phyloP scores from a whole-genome alignment of 2,329 filamentous ascomycete genomes.

The Alternaria gansuensis region DNA sequence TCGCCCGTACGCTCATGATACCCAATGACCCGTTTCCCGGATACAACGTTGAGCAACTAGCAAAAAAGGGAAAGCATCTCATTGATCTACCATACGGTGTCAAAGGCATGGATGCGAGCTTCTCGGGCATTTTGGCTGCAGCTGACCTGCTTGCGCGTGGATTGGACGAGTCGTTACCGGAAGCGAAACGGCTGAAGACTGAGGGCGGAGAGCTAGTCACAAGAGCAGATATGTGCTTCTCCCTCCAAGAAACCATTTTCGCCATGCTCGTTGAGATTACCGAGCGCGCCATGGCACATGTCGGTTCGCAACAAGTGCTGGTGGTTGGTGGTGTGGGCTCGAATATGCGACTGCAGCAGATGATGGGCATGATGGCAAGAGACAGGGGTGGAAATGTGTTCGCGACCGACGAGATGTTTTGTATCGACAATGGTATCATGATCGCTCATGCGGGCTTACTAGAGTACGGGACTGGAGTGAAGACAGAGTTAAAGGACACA shows the following conservation, averaged over 20 bases:
- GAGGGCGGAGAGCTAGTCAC: slow-evolving; percentile 70
- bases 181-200: slow-evolving; percentile 54
- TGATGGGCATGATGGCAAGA: slow-evolving; percentile 96
- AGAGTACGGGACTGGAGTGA: slow-evolving; percentile 82
- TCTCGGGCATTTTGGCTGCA: slow-evolving; percentile 87
- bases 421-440: slow-evolving; percentile 99
- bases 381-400: slow-evolving; percentile 90
- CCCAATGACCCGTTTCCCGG: slow-evolving; percentile 96
- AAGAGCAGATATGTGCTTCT: slow-evolving; percentile 88
- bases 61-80: slow-evolving; percentile 74
- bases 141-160: slow-evolving; percentile 81
- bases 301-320: slow-evolving; percentile 87
- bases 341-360: slow-evolving; percentile 92
- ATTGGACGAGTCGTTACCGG: slow-evolving; percentile 57
- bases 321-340: slow-evolving; percentile 96
- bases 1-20: slow-evolving; percentile 89
- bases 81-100: slow-evolving; percentile 94
- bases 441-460: slow-evolving; percentile 95
- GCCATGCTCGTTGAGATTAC: slow-evolving; percentile 99
- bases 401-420: slow-evolving; percentile 96
- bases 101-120: slow-evolving; percentile 98
- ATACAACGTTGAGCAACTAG: slow-evolving; percentile 97
- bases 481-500: slow-evolving; percentile 78
- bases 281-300: slow-evolving; percentile 97
- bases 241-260: slow-evolving; percentile 91